phyloP scores from a whole-genome alignment of 176 grass and related monocot genomes.

The Zea luxurians region DNA sequence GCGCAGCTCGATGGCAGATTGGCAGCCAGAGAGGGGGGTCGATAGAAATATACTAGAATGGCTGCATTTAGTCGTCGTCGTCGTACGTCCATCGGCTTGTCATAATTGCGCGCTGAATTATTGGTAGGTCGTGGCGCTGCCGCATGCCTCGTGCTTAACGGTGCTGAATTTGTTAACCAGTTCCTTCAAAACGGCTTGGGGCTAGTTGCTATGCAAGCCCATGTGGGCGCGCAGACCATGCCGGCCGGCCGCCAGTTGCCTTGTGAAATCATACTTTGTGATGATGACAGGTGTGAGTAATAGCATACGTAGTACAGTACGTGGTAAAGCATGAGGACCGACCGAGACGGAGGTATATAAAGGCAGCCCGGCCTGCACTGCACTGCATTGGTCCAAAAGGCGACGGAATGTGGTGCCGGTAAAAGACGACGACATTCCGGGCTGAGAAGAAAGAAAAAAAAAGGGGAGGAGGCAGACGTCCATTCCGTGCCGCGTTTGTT shows the following conservation, averaged over 20 bases:
- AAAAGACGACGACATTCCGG: slow-evolving; percentile 28
- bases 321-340: background rate
- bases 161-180: slow-evolving; percentile 26
- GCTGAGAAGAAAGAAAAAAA: slow-evolving; percentile 14
- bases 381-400: slow-evolving; percentile 24
- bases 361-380: background rate
- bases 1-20: slow-evolving; percentile 12
- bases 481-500: slow-evolving; percentile 28
- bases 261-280: no score
- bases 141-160: slow-evolving; percentile 56
- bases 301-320: no score
- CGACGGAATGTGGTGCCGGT: slow-evolving; percentile 29
- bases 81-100: background rate
- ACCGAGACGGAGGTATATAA: background rate
- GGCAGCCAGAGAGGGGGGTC: no score
- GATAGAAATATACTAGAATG: no score
- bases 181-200: background rate
- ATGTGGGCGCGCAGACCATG: slow-evolving; percentile 17
- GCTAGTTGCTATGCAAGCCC: background rate
- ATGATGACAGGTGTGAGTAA: no score
- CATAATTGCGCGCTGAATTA: slow-evolving; percentile 36
- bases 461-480: background rate
- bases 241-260: no score
- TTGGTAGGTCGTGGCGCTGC: slow-evolving; percentile 42
- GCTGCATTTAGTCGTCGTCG: background rate